Evolutionary conservation across 2,329 filamentous ascomycete species (phyloP).

Genomic region (Fusarium nygamai): DNA sequence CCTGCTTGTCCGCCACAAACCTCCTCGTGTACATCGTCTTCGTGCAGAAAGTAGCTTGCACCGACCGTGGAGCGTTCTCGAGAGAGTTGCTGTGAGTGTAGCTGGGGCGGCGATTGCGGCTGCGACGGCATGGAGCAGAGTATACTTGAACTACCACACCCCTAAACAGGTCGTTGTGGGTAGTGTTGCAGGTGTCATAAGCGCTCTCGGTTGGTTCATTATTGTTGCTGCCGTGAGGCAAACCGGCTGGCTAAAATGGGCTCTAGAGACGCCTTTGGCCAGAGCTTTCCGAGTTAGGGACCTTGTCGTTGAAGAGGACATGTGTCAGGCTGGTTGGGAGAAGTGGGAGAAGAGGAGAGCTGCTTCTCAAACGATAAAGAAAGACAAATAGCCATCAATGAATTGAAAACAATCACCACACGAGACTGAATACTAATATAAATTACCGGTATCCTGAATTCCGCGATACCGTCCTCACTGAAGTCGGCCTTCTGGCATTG

Average conservation of each 20-base stretch:
- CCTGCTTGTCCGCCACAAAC: constrained; percentile 80
- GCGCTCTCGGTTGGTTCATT: constrained; percentile 82
- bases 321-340: constrained; percentile 93
- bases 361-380: constrained; percentile 43
- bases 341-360: constrained; percentile 75
- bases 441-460: not conserved
- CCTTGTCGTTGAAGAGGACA: constrained; percentile 85
- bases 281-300: constrained; percentile 80
- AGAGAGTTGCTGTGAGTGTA: constrained; percentile 66
- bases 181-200: constrained; percentile 73
- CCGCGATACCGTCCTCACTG: not conserved
- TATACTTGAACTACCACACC: constrained; percentile 95
- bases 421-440: not conserved
- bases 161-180: constrained; percentile 87
- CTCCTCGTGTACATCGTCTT: constrained; percentile 50
- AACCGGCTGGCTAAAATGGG: constrained; percentile 77
- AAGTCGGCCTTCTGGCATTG: not conserved
- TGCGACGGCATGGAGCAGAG: constrained; percentile 80
- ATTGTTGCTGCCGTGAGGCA: constrained; percentile 73
- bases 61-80: constrained; percentile 66
- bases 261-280: constrained; percentile 71
- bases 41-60: constrained; percentile 19
- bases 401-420: not conserved
- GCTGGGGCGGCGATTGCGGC: constrained; percentile 70
- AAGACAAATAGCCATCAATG: constrained; percentile 36